phyloP scores from a whole-genome alignment of 2,329 filamentous ascomycete species.

The Hypoxylon sp. region DNA sequence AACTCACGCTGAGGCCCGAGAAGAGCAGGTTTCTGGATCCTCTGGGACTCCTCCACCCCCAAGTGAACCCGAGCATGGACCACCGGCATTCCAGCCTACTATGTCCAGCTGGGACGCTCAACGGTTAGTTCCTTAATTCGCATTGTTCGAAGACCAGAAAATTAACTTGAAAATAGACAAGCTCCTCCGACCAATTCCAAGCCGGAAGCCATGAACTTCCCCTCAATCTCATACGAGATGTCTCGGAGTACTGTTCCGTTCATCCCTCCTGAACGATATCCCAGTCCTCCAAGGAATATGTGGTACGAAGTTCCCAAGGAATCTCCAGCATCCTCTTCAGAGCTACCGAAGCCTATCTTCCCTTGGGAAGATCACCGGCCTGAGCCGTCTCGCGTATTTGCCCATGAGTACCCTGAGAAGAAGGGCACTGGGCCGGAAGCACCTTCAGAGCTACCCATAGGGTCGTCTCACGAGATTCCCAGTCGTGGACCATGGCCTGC shows the following conservation, averaged over 20 bases:
- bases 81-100: slow-evolving; percentile 17
- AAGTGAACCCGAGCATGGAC: background rate
- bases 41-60: slow-evolving; percentile 29
- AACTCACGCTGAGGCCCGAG: slow-evolving; percentile 64
- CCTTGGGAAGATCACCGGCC: slow-evolving; percentile 86
- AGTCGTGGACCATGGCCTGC: background rate
- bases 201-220: slow-evolving; percentile 90
- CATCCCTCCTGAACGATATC: slow-evolving; percentile 81
- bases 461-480: slow-evolving; percentile 34
- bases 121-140: slow-evolving; percentile 58
- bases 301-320: slow-evolving; percentile 85
- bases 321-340: slow-evolving; percentile 52
- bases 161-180: slow-evolving; percentile 65
- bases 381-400: slow-evolving; percentile 75
- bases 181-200: slow-evolving; percentile 76
- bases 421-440: slow-evolving; percentile 29
- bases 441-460: slow-evolving; percentile 39
- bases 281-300: slow-evolving; percentile 88
- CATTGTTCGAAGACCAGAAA: background rate
- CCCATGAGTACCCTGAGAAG: slow-evolving; percentile 64
- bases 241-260: slow-evolving; percentile 82
- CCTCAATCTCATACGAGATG: slow-evolving; percentile 84
- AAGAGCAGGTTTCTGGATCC: slow-evolving; percentile 58
- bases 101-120: slow-evolving; percentile 68
- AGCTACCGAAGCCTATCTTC: slow-evolving; percentile 80